These are phyloP conservation scores for Wickerhamomyces canadensis DNA, from an alignment of 805 yeast genomes.

Conservation along the genomic window DNA sequence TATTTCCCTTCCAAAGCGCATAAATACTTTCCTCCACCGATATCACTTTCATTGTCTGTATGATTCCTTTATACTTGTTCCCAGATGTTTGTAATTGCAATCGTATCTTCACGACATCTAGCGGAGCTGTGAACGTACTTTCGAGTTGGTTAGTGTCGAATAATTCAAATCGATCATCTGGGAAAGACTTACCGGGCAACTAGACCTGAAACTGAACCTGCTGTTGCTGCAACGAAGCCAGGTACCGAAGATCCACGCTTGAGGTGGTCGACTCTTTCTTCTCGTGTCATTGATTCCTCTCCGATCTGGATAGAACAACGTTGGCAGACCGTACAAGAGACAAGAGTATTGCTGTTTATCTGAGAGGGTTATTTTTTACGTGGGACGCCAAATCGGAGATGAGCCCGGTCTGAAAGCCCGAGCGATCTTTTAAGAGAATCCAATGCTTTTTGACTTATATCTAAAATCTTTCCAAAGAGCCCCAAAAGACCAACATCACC, in stretches of 20 bases:
- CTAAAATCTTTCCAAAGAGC: no score
- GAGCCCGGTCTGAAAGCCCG: background rate
- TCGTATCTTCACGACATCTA: constrained; percentile 74
- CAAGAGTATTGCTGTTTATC: no score
- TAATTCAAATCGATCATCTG: constrained; percentile 27
- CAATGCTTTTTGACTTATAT: no score
- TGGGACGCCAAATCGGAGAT: background rate
- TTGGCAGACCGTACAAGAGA: no score
- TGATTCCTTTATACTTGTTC: constrained; percentile 30
- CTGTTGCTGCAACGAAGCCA: constrained; percentile 33
- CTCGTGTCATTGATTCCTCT: no score
- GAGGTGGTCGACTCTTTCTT: constrained; percentile 34
- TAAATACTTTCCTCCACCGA: constrained; percentile 57
- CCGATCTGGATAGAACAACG: no score
- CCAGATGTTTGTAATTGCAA: constrained; percentile 50
- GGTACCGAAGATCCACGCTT: constrained; percentile 37
- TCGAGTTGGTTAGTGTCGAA: background rate
- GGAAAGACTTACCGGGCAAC: constrained; percentile 25
- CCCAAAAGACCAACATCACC: no score
- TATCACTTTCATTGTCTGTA: constrained; percentile 37
- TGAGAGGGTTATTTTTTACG: no score
- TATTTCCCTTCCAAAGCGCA: constrained; percentile 94
- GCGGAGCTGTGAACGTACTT: constrained; percentile 65
- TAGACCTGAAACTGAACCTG: constrained; percentile 44
- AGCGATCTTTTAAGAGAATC: background rate